phyloP scores from a whole-genome alignment of 1,139 yeast genomes.

The Magnusiomyces ingens region DNA sequence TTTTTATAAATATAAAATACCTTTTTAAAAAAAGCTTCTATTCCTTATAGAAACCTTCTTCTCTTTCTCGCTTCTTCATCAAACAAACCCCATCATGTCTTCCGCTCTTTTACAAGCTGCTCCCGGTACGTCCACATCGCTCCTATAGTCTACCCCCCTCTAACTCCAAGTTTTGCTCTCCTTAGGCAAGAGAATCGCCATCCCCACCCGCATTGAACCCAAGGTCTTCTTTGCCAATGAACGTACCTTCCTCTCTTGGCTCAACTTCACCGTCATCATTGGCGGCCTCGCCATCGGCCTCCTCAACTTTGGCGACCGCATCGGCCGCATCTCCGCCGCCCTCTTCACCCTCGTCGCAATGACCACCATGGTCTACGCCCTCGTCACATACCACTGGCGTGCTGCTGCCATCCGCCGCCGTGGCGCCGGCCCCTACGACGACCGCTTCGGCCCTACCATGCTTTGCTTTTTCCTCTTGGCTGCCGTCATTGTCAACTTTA shows the following conservation, averaged over 20 bases:
- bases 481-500: slow-evolving; percentile 88
- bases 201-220: slow-evolving; percentile 97
- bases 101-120: slow-evolving; percentile 56
- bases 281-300: slow-evolving; percentile 96
- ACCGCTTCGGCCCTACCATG: slow-evolving; percentile 98
- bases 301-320: slow-evolving; percentile 89
- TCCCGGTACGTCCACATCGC: slow-evolving; percentile 40
- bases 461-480: slow-evolving; percentile 85
- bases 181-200: slow-evolving; percentile 80
- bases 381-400: slow-evolving; percentile 97
- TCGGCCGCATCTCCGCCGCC: slow-evolving; percentile 90
- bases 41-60: neutral
- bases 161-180: neutral
- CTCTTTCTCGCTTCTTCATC: neutral
- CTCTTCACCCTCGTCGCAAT: slow-evolving; percentile 86
- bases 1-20: no score
- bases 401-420: slow-evolving; percentile 96
- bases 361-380: slow-evolving; percentile 96
- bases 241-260: slow-evolving; percentile 90
- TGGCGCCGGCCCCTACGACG: slow-evolving; percentile 98
- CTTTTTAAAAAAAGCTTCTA: no score
- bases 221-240: slow-evolving; percentile 98
- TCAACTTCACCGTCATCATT: slow-evolving; percentile 91
- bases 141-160: neutral
- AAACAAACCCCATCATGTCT: slow-evolving; percentile 37